phyloP scores from a whole-genome alignment of 305 asterid species.

The Solanum hybrid region DNA sequence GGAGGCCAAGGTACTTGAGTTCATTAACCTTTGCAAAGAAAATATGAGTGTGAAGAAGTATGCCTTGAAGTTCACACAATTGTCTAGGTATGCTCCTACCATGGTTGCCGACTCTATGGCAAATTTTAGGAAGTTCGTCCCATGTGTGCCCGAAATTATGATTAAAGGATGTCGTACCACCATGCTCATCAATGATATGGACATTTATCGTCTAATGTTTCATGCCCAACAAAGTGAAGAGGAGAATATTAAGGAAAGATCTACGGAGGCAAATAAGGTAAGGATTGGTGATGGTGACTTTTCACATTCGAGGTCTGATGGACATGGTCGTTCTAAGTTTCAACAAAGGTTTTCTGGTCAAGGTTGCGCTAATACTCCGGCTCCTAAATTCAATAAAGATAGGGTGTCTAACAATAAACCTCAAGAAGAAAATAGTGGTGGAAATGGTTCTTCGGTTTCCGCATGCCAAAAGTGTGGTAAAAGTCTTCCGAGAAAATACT shows the following conservation, averaged over 20 bases:
- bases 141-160: neutral
- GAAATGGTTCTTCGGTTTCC: neutral
- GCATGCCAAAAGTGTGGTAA: neutral
- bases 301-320: neutral
- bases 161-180: neutral
- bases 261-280: neutral
- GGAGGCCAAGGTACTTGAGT: neutral
- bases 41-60: neutral
- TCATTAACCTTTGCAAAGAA: neutral
- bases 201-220: neutral
- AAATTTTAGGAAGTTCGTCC: neutral
- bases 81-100: neutral
- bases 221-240: neutral
- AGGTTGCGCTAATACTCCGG: neutral
- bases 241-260: neutral
- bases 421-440: neutral
- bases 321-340: neutral
- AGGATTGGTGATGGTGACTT: neutral
- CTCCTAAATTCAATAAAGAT: no score
- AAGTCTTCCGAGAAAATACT: neutral
- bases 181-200: neutral
- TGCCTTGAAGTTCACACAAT: neutral
- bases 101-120: neutral
- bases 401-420: neutral
- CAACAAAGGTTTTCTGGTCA: neutral